Conservation (phyloP, 2,329 filamentous ascomycete genomes). For the Claviceps sp. region DNA sequence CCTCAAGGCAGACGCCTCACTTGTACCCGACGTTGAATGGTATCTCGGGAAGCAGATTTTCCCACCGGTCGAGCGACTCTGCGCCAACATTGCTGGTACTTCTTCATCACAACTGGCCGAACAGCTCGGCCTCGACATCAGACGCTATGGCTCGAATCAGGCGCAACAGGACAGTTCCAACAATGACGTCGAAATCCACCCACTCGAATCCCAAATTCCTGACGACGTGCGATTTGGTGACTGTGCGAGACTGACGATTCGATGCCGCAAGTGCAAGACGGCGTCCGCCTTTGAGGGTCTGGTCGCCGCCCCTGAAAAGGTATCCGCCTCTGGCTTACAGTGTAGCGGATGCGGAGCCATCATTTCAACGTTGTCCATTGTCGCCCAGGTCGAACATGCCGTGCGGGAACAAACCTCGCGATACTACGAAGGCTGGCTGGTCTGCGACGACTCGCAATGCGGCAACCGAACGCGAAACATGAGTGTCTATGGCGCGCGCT, state of each 20-base stretch:
- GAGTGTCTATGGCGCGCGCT: conserved; percentile 81
- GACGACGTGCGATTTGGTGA: conserved; percentile 81
- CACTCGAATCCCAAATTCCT: conserved; percentile 86
- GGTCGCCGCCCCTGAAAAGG: conserved; percentile 37
- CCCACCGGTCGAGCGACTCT: conserved; percentile 92
- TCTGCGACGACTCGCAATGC: conserved; percentile 82
- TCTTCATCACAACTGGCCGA: conserved; percentile 83
- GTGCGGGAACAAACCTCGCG: conserved; percentile 63
- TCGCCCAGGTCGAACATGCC: conserved; percentile 77
- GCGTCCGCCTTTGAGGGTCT: conserved; percentile 67
- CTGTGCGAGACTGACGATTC: conserved; percentile 61
- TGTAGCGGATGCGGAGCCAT: conserved; percentile 56
- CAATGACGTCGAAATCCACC: conserved; percentile 63
- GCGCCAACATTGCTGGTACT: conserved; percentile 87
- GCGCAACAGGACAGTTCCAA: conserved; percentile 34
- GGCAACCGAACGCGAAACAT: conserved; percentile 80
- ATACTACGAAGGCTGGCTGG: conserved; percentile 88
- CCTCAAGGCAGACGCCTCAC: conserved; percentile 57
- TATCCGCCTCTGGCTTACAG: conserved; percentile 61
- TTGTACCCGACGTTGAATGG: conserved; percentile 89
- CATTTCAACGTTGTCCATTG: conserved; percentile 58
- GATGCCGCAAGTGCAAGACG: conserved; percentile 69
- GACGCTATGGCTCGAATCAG: conserved; percentile 54
- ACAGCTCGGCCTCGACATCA: conserved; percentile 81
- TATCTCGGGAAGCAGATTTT: conserved; percentile 98